Evolutionary conservation across 768 basidiomycete genomes (phyloP), one percentile per base, ranked within the genome.

Genomic region (Grammothele lineata): DNA sequence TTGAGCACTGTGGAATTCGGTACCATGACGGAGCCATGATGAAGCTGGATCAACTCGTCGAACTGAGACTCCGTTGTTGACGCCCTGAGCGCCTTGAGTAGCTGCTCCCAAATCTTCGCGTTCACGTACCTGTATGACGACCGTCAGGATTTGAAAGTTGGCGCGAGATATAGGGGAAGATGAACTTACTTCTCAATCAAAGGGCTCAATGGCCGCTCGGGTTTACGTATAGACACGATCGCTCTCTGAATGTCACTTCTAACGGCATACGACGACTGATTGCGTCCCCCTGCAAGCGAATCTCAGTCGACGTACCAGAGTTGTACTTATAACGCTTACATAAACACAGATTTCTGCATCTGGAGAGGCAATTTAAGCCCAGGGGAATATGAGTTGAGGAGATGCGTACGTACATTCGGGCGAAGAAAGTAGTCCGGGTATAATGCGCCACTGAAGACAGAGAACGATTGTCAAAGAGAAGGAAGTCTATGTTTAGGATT

Each of bases 281-380:
- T 53, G 22, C 41, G 46, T 2, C 47, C 44, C 27, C 27, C 27
- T 30, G 7, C 27, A 30, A 30, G 27, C 14, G 27, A 30, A 14
- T 30, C 14, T n/a, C n/a, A n/a, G n/a, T n/a, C n/a, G n/a, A n/a
- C n/a, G 27, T 14, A 30, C 7, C 27, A 30, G 27, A 14, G n/a
- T n/a, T n/a, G n/a, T n/a, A 30, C 27, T 30, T 7, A 30, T 30
- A 14, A 7, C 14, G 14, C 27, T 30, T 30, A 81, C 81, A 51
- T 25, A 81, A 56, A 45, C 71, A 74, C 6, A 81, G 53, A 8
- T 69, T 65, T 50, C 69, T 65, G 53, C 75, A 80, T 17, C 80
- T 81, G 27, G 18, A 35, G 27, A 25, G 17, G 10, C 17, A 25
- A 43, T 37, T 4, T 26, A 22, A 36, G 15, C 21, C 10, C 11